phyloP scores from a whole-genome alignment of 2,329 filamentous ascomycete species.

The Capronia epimyces region DNA sequence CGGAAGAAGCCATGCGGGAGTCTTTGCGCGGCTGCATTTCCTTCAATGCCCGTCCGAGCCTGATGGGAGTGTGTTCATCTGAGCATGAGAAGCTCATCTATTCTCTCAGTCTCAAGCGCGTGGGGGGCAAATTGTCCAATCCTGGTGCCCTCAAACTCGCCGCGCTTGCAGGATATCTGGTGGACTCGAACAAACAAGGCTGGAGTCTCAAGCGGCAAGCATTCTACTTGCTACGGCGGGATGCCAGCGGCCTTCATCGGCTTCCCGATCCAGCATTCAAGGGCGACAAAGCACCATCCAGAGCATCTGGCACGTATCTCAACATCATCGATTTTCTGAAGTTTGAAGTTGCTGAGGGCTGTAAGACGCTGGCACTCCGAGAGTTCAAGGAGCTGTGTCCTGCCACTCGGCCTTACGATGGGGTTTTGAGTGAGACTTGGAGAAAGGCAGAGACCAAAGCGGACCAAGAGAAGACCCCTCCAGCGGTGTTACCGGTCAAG shows the following conservation, averaged over 20 bases:
- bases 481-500: no score
- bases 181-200: slow-evolving; percentile 44
- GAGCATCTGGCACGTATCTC: slow-evolving; percentile 11
- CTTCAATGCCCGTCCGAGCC: slow-evolving; percentile 44
- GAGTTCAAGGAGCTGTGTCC: slow-evolving; percentile 33
- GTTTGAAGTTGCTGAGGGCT: slow-evolving; percentile 37
- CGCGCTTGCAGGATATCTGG: slow-evolving; percentile 42
- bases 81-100: slow-evolving; percentile 51
- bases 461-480: not conserved
- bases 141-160: slow-evolving; percentile 36
- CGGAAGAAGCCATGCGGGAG: slow-evolving; percentile 28
- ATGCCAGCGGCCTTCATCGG: not conserved
- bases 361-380: slow-evolving; percentile 32
- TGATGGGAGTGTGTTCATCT: slow-evolving; percentile 50
- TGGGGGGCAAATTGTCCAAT: slow-evolving; percentile 42
- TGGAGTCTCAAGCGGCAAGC: slow-evolving; percentile 38
- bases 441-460: slow-evolving; percentile 28
- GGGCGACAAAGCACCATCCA: slow-evolving; percentile 22
- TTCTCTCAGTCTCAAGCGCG: slow-evolving; percentile 24
- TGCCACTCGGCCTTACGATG: slow-evolving; percentile 31
- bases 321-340: slow-evolving; percentile 45
- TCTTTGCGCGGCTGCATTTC: slow-evolving; percentile 44
- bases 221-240: slow-evolving; percentile 31
- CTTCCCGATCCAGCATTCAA: slow-evolving; percentile 29
- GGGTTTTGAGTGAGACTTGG: slow-evolving; percentile 36